These are phyloP conservation scores for Drosera spatulata DNA, from an alignment of 179 eudicot species.

Conservation along the genomic window DNA sequence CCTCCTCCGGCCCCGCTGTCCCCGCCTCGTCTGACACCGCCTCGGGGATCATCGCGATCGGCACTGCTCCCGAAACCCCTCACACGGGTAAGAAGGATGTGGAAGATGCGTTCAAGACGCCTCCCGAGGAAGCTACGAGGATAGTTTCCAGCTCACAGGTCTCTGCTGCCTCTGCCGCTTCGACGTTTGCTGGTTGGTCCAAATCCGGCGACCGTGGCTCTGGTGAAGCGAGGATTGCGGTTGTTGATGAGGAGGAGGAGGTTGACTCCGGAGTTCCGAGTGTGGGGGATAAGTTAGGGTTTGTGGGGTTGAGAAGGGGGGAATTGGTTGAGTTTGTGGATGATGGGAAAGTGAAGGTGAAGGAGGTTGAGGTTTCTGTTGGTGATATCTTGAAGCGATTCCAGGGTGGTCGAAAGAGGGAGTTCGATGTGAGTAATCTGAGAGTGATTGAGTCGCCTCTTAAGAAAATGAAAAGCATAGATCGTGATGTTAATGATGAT, in stretches of 20 bases:
- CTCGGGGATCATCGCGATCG: neutral
- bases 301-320: neutral
- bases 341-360: slow-evolving; percentile 1
- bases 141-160: neutral
- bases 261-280: neutral
- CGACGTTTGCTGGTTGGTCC: neutral
- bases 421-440: neutral
- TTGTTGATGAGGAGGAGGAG: neutral
- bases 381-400: neutral
- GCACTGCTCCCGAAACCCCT: neutral
- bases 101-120: neutral
- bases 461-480: neutral
- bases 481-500: neutral
- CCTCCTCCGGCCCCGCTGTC: neutral
- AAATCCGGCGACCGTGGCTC: neutral
- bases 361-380: neutral
- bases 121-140: slow-evolving; percentile 1
- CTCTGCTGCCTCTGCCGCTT: neutral
- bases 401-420: neutral
- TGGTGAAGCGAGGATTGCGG: neutral
- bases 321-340: neutral
- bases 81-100: neutral
- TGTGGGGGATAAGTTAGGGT: neutral
- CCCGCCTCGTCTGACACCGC: neutral
- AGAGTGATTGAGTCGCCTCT: neutral